Conservation (phyloP, 2,329 filamentous ascomycete genomes). For the Elsinoe arachidis region DNA sequence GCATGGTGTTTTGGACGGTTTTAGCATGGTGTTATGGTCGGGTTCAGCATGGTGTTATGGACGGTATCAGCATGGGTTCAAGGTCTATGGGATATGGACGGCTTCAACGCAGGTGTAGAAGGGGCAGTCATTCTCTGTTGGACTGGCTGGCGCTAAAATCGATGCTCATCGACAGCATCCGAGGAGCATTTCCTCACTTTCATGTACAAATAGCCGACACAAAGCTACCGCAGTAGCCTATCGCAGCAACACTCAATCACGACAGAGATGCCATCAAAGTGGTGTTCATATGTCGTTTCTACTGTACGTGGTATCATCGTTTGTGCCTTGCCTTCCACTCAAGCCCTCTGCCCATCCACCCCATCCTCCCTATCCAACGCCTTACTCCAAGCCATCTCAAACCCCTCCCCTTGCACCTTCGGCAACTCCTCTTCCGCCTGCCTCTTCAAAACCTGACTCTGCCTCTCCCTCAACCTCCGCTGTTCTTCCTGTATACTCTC, state of each 20-base stretch:
- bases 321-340: not conserved
- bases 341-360: conserved; percentile 4
- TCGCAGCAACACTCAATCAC: not conserved
- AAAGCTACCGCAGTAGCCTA: not conserved
- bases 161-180: too few relatives aligned
- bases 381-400: conserved; percentile 64
- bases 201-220: not conserved
- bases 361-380: conserved; percentile 44
- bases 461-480: conserved; percentile 9
- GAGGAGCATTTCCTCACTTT: not conserved
- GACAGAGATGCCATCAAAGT: not conserved
- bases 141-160: too few relatives aligned
- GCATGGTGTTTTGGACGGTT: too few relatives aligned
- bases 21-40: too few relatives aligned
- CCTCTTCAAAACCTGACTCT: conserved; percentile 6
- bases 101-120: too few relatives aligned
- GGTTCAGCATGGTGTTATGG: too few relatives aligned
- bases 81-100: too few relatives aligned
- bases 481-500: conserved; percentile 33
- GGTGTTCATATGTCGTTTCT: not conserved
- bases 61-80: too few relatives aligned
- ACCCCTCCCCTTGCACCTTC: conserved; percentile 28
- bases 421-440: conserved; percentile 16
- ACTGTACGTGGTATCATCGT: conserved; percentile 4
- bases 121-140: too few relatives aligned